Base-by-base conservation (phyloP, 306 rosid genomes). In the Nissolia schottii region DNA sequence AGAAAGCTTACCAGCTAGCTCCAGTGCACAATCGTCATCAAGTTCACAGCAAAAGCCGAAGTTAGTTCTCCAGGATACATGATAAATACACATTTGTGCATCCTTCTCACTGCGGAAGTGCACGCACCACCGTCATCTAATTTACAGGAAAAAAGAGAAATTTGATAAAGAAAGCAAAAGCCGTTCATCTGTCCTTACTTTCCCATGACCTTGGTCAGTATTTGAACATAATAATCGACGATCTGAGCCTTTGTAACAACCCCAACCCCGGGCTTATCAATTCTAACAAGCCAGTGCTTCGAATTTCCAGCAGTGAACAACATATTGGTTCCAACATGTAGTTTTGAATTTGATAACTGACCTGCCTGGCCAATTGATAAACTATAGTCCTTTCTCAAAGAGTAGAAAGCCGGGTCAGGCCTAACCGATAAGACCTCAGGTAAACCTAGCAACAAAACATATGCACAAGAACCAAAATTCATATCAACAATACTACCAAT, bases 41-140 rank as follows among this genome's bases (percentile, higher is more conserved):
- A 93, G 88, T 82, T 89, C 96, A 75, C 98, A 93, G 73, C 96
- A 93, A 80, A 93, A 93, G 0, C 97, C 96, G 22, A 89, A 89
- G 78, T 83, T 87, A 22, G 84, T 62, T 73, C 83, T 86, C 98
- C 97, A 93, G 55, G 97, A 90, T 70, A 90, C 85, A 73, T 90
- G 92, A 80, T 93, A 90, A 51, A 93, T 86, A 63, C 97, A 93
- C 96, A 87, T 93, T 41, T 93, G 97, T 41, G 97, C 93, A 71
- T 90, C 97, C 83, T 63, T 87, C 71, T 86, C 96, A 70, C 97
- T 93, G 62, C 85, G 86, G 86, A 23, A 71, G n/a, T 87, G 49
- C 75, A 83, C 15, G 74, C 40, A 82, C 7, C 13, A 45, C 37
- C 43, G 58, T 19, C 25, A 48, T 14, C 25, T 68, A 83, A 45